Evolutionary conservation across 1,284 basidiomycete genomes (phyloP), one percentile per base, ranked within the genome.

Genomic region (Cutaneotrichosporon spelunceum): DNA sequence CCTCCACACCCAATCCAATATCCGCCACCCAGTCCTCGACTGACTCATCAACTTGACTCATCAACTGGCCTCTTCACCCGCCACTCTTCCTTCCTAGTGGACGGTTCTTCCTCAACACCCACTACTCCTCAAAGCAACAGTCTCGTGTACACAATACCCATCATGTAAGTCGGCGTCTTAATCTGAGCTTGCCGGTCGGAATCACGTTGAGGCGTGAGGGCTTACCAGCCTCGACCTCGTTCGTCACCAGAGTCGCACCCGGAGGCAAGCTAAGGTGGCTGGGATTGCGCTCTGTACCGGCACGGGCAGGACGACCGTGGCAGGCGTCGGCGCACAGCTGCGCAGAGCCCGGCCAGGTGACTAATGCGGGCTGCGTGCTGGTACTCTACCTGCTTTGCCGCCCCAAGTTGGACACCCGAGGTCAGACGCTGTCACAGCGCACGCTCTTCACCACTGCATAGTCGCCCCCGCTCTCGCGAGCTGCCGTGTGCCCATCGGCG

Each of bases 151-250:
- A 45, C 30, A 45, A 45, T 26, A 49, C 19, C 42, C 24, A 34
- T 34, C 24, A 42, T 53, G 23, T 53, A n/a, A 48, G 47, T 59
- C 23, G 23, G 30, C 39, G n/a, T 59, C 23, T 49, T 21, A 47
- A 23, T 21, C 13, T 33, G 30, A 33, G 21, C 7, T 47, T 47
- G 24, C 44, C 8, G 9, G 24, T 24, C n/a, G 24, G 44, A 23
- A 39, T 39, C 16, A 14, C 13, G 9, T 39, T 6, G 4, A 5
- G 36, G 11, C 6, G 36, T 1, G 36, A 19, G 11, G 14, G 36
- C 5, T 39, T 13, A 13, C 36, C 5, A 10, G 36, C 36, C 13
- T 39, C 36, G 6, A 14, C 36, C 11, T 39, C 36, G 30, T 33
- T 11, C 30, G 14, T 39, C 36, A 19, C 36, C 36, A 2, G 1